Conservation (phyloP, 1,139 yeast species). For the Debaryomycetaceae sp. region DNA sequence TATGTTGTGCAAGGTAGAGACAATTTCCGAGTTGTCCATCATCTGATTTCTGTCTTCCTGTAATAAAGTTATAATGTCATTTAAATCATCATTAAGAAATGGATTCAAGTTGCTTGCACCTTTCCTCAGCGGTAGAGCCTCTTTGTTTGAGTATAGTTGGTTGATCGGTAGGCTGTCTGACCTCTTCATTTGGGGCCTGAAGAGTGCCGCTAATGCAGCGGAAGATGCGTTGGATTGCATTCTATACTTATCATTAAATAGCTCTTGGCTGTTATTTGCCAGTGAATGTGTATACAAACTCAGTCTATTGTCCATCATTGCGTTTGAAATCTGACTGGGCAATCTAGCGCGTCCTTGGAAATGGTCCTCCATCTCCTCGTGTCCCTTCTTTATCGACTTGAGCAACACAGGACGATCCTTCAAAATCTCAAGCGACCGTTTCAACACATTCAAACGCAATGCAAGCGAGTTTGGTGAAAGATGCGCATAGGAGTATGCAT, state of each 20-base stretch:
- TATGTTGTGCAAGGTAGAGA: constrained; percentile 54
- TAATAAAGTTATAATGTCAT: constrained; percentile 41
- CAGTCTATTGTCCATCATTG: background rate
- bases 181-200: constrained; percentile 38
- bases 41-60: constrained; percentile 33
- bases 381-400: constrained; percentile 16
- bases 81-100: constrained; percentile 30
- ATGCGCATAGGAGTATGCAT: constrained; percentile 82
- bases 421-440: constrained; percentile 69
- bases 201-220: constrained; percentile 61
- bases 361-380: background rate
- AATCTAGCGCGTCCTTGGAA: background rate
- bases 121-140: background rate
- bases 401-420: constrained; percentile 59
- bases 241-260: constrained; percentile 15
- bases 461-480: constrained; percentile 78
- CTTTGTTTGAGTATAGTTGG: constrained; percentile 15
- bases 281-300: constrained; percentile 3
- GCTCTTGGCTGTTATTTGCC: constrained; percentile 23
- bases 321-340: background rate
- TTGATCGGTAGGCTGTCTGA: constrained; percentile 37
- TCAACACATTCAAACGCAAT: constrained; percentile 68
- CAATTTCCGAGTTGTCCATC: constrained; percentile 36
- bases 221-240: constrained; percentile 54
- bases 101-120: background rate